A percentile compares a stretch with the other conserved stretches of the same genome.
Conservation (phyloP, 1,284 basidiomycete species). For the Vanrija pseudolonga region DNA sequence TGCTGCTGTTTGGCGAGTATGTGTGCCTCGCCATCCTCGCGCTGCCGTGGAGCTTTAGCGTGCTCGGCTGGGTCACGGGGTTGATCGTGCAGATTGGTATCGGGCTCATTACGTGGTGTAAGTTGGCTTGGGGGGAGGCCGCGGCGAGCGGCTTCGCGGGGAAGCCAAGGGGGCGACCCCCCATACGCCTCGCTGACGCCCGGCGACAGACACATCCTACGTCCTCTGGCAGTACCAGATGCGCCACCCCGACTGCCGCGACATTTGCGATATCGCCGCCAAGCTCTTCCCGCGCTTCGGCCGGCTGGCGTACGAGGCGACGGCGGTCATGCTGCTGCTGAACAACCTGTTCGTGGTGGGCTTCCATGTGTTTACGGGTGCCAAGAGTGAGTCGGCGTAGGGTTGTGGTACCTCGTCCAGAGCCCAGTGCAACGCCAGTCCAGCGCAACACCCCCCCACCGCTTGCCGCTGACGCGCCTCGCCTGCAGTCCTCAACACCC, state of each 20-base stretch:
- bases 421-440: too few relatives aligned
- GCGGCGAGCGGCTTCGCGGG: too few relatives aligned
- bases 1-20: slow-evolving; percentile 45
- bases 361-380: slow-evolving; percentile 49
- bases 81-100: slow-evolving; percentile 60
- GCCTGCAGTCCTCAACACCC: slow-evolving; percentile 57
- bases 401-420: too few relatives aligned
- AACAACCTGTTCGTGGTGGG: slow-evolving; percentile 48
- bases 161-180: too few relatives aligned
- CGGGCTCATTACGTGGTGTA: slow-evolving; percentile 50
- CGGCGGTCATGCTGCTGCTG: slow-evolving; percentile 35
- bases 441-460: too few relatives aligned
- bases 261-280: slow-evolving; percentile 63
- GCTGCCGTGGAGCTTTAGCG: slow-evolving; percentile 38
- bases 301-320: slow-evolving; percentile 36
- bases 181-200: neutral
- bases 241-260: slow-evolving; percentile 58
- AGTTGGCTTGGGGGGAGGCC: slow-evolving; percentile 6
- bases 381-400: slow-evolving; percentile 25
- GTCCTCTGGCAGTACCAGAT: slow-evolving; percentile 56
- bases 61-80: slow-evolving; percentile 41
- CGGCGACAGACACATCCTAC: slow-evolving; percentile 35
- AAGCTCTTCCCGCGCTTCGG: slow-evolving; percentile 47
- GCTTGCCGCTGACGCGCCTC: too few relatives aligned
- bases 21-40: slow-evolving; percentile 48